Percentiles rank a stretch among this genome's conserved stretches.
phyloP scores from a whole-genome alignment of 139 green algal genomes.

The Chlamydomonas sp. region DNA sequence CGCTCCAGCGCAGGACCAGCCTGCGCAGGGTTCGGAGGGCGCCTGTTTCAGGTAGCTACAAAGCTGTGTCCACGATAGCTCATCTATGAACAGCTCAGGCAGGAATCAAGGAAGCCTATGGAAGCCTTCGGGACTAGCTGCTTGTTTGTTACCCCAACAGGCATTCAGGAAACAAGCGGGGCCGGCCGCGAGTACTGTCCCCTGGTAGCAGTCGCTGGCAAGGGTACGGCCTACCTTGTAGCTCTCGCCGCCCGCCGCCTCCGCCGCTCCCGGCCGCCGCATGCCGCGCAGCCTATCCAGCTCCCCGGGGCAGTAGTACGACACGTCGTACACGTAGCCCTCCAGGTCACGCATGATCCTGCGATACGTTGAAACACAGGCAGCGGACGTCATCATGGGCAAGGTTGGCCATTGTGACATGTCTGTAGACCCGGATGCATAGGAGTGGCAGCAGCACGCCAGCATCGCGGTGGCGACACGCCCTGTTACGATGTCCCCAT shows the following conservation, averaged over 20 bases:
- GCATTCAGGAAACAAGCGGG: neutral
- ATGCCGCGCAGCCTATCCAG: slow-evolving; percentile 14
- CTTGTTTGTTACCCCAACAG: too few relatives aligned
- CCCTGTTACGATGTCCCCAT: neutral
- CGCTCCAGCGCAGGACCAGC: neutral
- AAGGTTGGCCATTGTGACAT: neutral
- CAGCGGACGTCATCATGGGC: too few relatives aligned
- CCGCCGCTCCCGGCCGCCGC: neutral
- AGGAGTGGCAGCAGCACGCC: neutral
- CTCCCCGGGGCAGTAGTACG: slow-evolving; percentile 24
- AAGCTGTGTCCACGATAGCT: too few relatives aligned
- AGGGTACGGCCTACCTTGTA: neutral
- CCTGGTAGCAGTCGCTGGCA: neutral
- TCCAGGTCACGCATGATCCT: slow-evolving; percentile 40
- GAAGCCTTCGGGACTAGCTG: too few relatives aligned
- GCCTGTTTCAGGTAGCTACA: too few relatives aligned
- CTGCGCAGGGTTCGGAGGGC: neutral
- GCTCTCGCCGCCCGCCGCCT: neutral
- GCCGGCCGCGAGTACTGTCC: neutral
- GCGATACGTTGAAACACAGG: neutral
- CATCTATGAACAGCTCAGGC: too few relatives aligned
- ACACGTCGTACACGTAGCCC: slow-evolving; percentile 38
- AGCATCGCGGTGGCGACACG: neutral
- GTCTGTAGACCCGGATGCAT: neutral
- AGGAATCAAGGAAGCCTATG: too few relatives aligned